These are phyloP conservation scores for Suhomyces terraborum DNA, from an alignment of 1,139 yeast genomes.

Conservation along the genomic window DNA sequence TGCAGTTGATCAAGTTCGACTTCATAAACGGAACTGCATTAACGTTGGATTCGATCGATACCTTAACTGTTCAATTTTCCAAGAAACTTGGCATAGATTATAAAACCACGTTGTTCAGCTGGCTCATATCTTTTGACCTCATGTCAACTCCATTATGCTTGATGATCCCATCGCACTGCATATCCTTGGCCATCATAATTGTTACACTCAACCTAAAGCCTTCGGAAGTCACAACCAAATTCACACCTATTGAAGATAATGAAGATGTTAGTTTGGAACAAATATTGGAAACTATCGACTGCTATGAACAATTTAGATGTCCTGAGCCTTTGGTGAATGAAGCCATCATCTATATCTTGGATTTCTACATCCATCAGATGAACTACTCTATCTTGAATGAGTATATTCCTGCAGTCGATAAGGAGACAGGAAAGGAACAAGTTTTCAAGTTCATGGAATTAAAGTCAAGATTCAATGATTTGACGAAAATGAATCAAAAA, in stretches of 20 bases:
- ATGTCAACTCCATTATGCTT: constrained; percentile 71
- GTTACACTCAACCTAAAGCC: constrained; percentile 47
- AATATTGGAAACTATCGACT: constrained; percentile 36
- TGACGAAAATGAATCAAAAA: constrained; percentile 37
- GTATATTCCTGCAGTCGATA: constrained; percentile 31
- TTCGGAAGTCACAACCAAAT: constrained; percentile 29
- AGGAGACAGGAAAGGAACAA: constrained; percentile 46
- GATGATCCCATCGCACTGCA: constrained; percentile 76
- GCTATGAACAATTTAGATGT: constrained; percentile 46
- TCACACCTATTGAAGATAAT: constrained; percentile 42
- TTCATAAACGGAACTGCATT: constrained; percentile 58
- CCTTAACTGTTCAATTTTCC: constrained; percentile 65
- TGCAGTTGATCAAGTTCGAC: constrained; percentile 76
- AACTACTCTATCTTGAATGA: constrained; percentile 30
- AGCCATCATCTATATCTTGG: constrained; percentile 61
- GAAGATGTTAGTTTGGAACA: constrained; percentile 21
- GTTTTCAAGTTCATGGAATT: constrained; percentile 51
- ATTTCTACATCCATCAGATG: constrained; percentile 58
- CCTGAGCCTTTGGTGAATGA: constrained; percentile 58
- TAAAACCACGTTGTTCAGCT: constrained; percentile 56
- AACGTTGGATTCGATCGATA: constrained; percentile 54
- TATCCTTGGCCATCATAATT: constrained; percentile 67
- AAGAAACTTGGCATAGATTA: constrained; percentile 54
- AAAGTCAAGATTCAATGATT: constrained; percentile 47
- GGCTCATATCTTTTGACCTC: constrained; percentile 77